phyloP scores from a whole-genome alignment of 768 basidiomycete genomes.

The Lentinus tigrinus region DNA sequence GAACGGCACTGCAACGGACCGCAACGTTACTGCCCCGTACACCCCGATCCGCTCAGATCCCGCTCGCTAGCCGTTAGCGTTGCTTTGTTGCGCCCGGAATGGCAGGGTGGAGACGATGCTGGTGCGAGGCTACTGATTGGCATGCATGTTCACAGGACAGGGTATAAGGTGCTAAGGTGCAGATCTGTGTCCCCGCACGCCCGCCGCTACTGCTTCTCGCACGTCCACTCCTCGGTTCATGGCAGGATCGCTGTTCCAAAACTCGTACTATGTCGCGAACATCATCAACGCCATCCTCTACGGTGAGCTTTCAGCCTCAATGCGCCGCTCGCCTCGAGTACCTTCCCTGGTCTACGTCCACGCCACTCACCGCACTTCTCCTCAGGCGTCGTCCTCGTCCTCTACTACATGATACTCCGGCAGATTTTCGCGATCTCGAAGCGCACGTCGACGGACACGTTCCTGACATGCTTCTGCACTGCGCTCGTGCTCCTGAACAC shows the following conservation, averaged over 20 bases:
- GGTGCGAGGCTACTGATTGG: background rate
- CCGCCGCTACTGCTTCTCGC: background rate
- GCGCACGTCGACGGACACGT: conserved; percentile 9
- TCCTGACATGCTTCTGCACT: conserved; percentile 24
- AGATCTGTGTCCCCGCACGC: background rate
- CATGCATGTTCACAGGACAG: background rate
- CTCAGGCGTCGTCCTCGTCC: conserved; percentile 20
- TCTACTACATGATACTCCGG: conserved; percentile 19
- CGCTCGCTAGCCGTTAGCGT: too few relatives aligned
- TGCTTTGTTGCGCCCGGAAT: too few relatives aligned
- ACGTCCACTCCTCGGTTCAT: background rate
- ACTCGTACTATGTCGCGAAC: conserved; percentile 18
- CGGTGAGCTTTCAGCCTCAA: conserved; percentile 3
- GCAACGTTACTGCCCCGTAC: too few relatives aligned
- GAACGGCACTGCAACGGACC: too few relatives aligned
- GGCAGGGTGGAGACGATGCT: too few relatives aligned
- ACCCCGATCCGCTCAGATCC: too few relatives aligned
- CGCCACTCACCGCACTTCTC: background rate
- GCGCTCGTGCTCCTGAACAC: conserved; percentile 28
- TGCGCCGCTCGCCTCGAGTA: too few relatives aligned
- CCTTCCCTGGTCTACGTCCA: background rate
- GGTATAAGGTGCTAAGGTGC: background rate
- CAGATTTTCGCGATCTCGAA: conserved; percentile 5
- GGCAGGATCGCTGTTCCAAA: conserved; percentile 11
- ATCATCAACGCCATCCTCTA: conserved; percentile 19